These are phyloP conservation scores for Epichloe brachyelytri DNA, from an alignment of 2,329 filamentous ascomycete species.

Conservation along the genomic window DNA sequence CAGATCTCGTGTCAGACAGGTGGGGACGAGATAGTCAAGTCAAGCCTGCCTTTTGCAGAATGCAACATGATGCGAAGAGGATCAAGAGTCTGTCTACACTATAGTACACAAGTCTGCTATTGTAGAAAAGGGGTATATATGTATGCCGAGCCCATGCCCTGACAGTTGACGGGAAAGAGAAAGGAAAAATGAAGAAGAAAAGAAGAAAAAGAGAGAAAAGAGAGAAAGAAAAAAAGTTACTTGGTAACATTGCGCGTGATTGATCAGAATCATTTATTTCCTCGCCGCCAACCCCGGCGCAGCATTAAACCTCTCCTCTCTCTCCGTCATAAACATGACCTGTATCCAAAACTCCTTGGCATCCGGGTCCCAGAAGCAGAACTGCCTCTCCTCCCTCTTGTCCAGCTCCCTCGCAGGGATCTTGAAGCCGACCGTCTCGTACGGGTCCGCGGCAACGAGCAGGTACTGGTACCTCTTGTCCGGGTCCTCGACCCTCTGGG, in stretches of 20 bases:
- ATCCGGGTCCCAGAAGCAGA: slow-evolving; percentile 91
- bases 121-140: not conserved
- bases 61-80: no score
- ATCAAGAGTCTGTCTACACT: not conserved
- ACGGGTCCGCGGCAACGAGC: slow-evolving; percentile 88
- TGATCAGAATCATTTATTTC: slow-evolving; percentile 25
- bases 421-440: slow-evolving; percentile 96
- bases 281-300: slow-evolving; percentile 46
- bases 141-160: not conserved
- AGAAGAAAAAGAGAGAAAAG: no score
- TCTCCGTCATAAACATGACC: slow-evolving; percentile 95
- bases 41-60: no score
- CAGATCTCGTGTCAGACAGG: no score
- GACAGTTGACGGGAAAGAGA: no score
- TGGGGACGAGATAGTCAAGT: no score
- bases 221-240: not conserved
- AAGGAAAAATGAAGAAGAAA: not conserved
- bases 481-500: slow-evolving; percentile 88
- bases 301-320: slow-evolving; percentile 74
- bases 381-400: slow-evolving; percentile 74
- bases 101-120: not conserved
- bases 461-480: slow-evolving; percentile 94
- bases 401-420: slow-evolving; percentile 89
- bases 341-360: slow-evolving; percentile 96
- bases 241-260: not conserved